Base-by-base conservation (phyloP, 805 yeast genomes). In the Metschnikowia lunata region DNA sequence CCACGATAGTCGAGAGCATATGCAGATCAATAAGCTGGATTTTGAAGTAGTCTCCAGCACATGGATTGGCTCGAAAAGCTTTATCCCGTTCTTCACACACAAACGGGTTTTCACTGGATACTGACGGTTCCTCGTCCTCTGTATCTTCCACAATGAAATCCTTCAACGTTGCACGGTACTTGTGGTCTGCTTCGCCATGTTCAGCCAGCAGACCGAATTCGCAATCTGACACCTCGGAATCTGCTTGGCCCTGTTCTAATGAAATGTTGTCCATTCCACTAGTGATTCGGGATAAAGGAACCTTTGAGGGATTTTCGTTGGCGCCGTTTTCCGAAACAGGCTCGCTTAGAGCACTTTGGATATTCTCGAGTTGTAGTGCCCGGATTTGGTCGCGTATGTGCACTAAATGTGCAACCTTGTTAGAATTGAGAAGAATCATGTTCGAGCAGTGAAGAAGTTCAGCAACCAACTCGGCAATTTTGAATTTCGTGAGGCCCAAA, bases 371-470 rank as follows among this genome's bases (percentile, higher is more conserved):
- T 49, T 63, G 71, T 40, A 60, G 63, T 2, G 48, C 51, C 47
- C 97, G 75, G 47, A 83, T 79, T 10, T 66, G 62, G 57, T 89
- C 96, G 39, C 97, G 76, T 45, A 83, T 80, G 32, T 66, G 63
- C 23, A 88, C 81, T 36, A 88, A 75, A 28, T 72, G 72, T 62
- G 87, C 83, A 43, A 90, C 88, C 41, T 74, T 75, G 34, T 76
- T 79, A 37, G 90, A 88, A 61, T 91, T 93, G 52, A 93, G 75
- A 14, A 89, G 72, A 0, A 85, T 88, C 98, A 93, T 93, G 66
- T 93, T 93, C n/a, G 97, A 88, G 60, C 99, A 93, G 64, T 93
- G 99, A 45, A 93, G 73, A 34, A 93, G 72, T 59, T 93, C 99
- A 0, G 99, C 99, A 39, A 93, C 80, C 41, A 93, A 70, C 65